These are phyloP conservation scores for Phytophthora agathidicida DNA, from an alignment of 352 stramenopile species.

Conservation along the genomic window DNA sequence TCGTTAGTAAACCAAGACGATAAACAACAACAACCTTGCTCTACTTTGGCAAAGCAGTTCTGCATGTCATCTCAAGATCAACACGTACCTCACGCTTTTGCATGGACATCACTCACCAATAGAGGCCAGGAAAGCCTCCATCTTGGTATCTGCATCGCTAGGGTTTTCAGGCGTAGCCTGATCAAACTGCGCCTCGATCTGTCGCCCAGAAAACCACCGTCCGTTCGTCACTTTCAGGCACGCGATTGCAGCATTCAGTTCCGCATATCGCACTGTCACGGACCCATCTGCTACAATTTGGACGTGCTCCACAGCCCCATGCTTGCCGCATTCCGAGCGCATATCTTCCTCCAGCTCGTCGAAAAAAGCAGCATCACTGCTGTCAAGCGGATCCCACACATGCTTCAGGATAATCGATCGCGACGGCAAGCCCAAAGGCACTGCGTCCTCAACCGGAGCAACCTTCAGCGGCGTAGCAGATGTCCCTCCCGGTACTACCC, in stretches of 20 bases:
- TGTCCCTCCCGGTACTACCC: not conserved
- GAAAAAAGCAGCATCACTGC: constrained; percentile 56
- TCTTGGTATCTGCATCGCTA: constrained; percentile 67
- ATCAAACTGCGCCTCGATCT: constrained; percentile 72
- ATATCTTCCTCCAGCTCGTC: constrained; percentile 84
- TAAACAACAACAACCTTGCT: not conserved
- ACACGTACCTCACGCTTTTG: constrained; percentile 20
- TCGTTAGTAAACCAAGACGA: constrained; percentile 13
- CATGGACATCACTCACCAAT: constrained; percentile 40
- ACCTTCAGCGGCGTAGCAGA: not conserved
- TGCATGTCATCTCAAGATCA: not conserved
- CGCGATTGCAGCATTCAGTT: constrained; percentile 59
- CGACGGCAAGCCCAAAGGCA: constrained; percentile 51
- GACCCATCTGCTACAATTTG: constrained; percentile 67
- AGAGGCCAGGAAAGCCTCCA: constrained; percentile 82
- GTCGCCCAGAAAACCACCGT: constrained; percentile 78
- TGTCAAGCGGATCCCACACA: constrained; percentile 66
- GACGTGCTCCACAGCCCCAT: constrained; percentile 66
- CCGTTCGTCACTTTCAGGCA: constrained; percentile 81
- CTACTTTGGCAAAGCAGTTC: not conserved
- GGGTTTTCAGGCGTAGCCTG: constrained; percentile 59
- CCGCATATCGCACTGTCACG: constrained; percentile 66
- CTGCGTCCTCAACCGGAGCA: not conserved
- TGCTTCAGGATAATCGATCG: constrained; percentile 66
- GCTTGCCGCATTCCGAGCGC: constrained; percentile 70